Base-by-base conservation (phyloP, 139 green algal species). In the Closterium sp. region DNA sequence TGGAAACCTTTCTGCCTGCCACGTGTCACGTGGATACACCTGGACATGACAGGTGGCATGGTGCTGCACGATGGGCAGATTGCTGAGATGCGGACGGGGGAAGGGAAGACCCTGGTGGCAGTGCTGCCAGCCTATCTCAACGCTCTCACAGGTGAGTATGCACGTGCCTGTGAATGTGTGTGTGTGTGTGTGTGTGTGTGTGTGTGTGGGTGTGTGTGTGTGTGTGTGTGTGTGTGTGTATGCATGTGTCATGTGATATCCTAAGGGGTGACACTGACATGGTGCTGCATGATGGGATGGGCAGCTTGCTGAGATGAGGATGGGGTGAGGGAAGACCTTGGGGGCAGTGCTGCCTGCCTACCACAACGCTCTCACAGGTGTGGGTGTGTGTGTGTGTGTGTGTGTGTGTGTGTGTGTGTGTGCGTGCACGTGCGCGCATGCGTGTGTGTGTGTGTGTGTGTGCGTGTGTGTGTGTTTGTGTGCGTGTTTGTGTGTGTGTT, bases 111-210 rank as follows among this genome's bases (percentile, higher is more conserved):
- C 7, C 94, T 99, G 35, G 97, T 98, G 76, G 97, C 98, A 19
- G 92, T 99, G 89, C 96, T 99, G 91, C 98, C 98, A n/a, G 95
- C 97, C 3, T 99, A 97, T 94, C 95, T 99, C n/a, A 99, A 99
- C 93, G 98, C 97, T 0, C 96, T 99, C 23, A 85, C 87, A 25
- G 96, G 96, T 55, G 36, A 12, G 36, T 55, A 55, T 55, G 36
- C 6, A 55, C 4, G 36, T 4, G 36, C 4, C 4, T 4, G 36
- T 55, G 36, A 6, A 55, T 4, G 36, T 4, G 36, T 4, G 36
- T 6, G 36, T 55, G 36, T 55, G 36, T 55, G 38, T 64, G 38
- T 64, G 38, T 64, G 38, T 10, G 12, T 64, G 55, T 76, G 55
- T 0, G 38, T 76, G 0, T 76, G 55, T 76, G 0, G 55, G 55